Evolutionary conservation across 2,329 filamentous ascomycete species (phyloP).

Genomic region (Parafenestella ontariensis): DNA sequence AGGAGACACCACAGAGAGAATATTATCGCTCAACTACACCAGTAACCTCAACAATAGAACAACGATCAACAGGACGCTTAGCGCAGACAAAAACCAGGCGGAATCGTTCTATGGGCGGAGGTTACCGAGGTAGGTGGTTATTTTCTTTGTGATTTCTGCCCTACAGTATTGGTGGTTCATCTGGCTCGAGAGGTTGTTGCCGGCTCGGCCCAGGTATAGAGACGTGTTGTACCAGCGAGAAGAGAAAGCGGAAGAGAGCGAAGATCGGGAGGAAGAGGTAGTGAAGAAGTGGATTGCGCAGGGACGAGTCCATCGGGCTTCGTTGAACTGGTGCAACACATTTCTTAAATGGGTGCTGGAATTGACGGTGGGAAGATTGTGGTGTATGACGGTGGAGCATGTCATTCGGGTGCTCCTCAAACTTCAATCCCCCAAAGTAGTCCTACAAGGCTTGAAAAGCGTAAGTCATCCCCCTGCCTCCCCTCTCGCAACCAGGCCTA

Average conservation of each 20-base stretch:
- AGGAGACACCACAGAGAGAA: background rate
- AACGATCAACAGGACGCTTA: background rate
- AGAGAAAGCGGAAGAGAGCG: constrained; percentile 10
- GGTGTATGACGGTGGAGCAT: constrained; percentile 2
- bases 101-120: constrained; percentile 11
- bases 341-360: constrained; percentile 23
- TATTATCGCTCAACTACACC: background rate
- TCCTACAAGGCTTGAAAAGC: background rate
- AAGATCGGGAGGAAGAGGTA: constrained; percentile 23
- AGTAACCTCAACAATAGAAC: constrained; percentile 1
- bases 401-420: constrained; percentile 6
- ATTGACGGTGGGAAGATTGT: constrained; percentile 15
- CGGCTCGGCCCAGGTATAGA: constrained; percentile 9
- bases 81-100: background rate
- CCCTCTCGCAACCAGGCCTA: background rate
- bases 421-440: constrained; percentile 2
- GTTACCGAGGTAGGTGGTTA: constrained; percentile 9
- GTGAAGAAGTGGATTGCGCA: constrained; percentile 27
- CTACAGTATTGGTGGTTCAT: constrained; percentile 23
- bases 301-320: constrained; percentile 17
- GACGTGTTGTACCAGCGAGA: background rate
- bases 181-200: constrained; percentile 15
- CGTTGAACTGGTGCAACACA: constrained; percentile 23
- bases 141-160: background rate
- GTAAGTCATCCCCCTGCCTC: constrained; percentile 9